Conservation (phyloP, 768 basidiomycete species). For the Asterophora lycoperdoides region DNA sequence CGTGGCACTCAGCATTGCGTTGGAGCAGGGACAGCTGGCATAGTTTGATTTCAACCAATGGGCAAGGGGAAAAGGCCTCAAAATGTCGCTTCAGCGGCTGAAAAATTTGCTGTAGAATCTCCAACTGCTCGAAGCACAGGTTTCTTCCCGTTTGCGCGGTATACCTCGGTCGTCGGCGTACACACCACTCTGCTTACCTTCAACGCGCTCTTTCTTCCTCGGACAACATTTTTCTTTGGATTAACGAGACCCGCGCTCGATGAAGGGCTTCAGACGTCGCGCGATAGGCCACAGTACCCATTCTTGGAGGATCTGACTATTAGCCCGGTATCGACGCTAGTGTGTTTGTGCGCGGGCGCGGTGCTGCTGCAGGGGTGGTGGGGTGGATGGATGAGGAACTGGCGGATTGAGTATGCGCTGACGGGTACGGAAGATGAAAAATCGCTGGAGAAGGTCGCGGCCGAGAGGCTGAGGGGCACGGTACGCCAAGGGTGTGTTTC, state of each 20-base stretch:
- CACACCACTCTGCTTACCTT: slow-evolving; percentile 64
- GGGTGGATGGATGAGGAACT: slow-evolving; percentile 60
- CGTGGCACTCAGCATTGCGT: no score
- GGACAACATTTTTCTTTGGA: slow-evolving; percentile 42
- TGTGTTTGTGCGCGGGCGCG: slow-evolving; percentile 54
- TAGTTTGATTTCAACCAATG: no score
- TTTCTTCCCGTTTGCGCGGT: slow-evolving; percentile 38
- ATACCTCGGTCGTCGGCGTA: slow-evolving; percentile 64
- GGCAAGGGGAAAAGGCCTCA: slow-evolving; percentile 6
- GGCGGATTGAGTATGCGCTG: slow-evolving; percentile 44
- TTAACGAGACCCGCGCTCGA: slow-evolving; percentile 29
- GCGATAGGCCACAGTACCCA: slow-evolving; percentile 64
- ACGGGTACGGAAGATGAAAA: slow-evolving; percentile 40
- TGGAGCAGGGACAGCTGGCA: no score
- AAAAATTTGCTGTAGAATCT: background rate
- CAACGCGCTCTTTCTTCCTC: slow-evolving; percentile 68
- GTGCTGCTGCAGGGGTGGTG: slow-evolving; percentile 63
- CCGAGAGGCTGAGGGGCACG: slow-evolving; percentile 33
- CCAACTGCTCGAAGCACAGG: background rate
- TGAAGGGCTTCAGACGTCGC: slow-evolving; percentile 32
- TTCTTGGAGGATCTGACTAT: slow-evolving; percentile 66
- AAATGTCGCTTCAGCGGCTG: background rate
- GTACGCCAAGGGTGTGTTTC: slow-evolving; percentile 27
- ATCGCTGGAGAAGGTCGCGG: slow-evolving; percentile 36
- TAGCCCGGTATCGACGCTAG: slow-evolving; percentile 52